Conservation (phyloP, 345 rosid species). For the Eucalyptus brandiana region DNA sequence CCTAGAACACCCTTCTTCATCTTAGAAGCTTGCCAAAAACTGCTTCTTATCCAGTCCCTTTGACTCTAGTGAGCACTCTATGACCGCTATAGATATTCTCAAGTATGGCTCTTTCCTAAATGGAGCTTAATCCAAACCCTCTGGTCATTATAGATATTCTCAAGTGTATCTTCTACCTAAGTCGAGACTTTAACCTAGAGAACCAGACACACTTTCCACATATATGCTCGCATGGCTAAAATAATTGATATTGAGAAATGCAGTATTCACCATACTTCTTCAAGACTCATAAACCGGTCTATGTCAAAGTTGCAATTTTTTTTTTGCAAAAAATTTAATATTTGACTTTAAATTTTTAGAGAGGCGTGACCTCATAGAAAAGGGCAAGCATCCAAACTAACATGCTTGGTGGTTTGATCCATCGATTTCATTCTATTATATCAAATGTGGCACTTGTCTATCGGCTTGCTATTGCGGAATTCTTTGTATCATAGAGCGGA, state of each 20-base stretch:
- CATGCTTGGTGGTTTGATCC: background rate
- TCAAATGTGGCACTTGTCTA: background rate
- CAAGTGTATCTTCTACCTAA: background rate
- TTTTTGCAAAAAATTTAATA: too few relatives aligned
- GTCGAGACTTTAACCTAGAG: background rate
- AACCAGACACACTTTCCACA: background rate
- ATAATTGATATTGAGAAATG: too few relatives aligned
- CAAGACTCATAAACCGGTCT: too few relatives aligned
- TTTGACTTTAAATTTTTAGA: too few relatives aligned
- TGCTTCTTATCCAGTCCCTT: too few relatives aligned
- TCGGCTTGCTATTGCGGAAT: background rate
- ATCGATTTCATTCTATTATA: background rate
- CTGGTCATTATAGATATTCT: background rate
- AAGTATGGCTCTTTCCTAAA: too few relatives aligned
- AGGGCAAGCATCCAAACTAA: background rate
- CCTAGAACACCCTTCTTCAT: background rate
- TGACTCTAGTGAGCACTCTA: too few relatives aligned
- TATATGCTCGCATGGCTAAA: too few relatives aligned
- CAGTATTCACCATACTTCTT: too few relatives aligned
- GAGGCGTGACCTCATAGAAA: background rate
- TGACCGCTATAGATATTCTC: accelerated
- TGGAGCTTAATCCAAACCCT: background rate
- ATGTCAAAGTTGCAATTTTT: background rate
- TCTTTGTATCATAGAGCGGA: background rate
- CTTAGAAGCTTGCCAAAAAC: background rate